Evolutionary conservation across 192 early-diverging fungal genomes (phyloP), one percentile per base, ranked within the genome.

Genomic region (Cladochytrium replicatum): DNA sequence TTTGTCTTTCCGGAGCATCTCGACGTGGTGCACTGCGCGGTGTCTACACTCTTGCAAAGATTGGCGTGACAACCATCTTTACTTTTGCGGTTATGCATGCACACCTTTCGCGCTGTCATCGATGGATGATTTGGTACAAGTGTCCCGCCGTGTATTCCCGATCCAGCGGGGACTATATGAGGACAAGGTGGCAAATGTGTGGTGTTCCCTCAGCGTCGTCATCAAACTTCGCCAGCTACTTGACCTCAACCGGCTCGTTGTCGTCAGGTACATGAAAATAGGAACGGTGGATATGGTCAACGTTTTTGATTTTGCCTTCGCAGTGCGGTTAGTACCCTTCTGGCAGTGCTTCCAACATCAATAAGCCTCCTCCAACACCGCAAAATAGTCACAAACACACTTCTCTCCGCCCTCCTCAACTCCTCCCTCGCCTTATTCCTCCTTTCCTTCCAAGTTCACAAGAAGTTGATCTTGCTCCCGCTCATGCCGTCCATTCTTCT

Each of bases 121-220:
- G 4, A 6, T 71, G 4, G 74, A 65, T 0, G 71, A 87, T 40
- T 52, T 93, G 4, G 28, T 65, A 22, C 92, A 94, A 63, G 83
- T 94, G 0, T 52, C 90, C 3, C 55, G 71, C 37, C 77, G 95
- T 7, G 75, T 99, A 1, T 99, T 99, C 43, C 95, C 95, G 0
- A 79, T 99, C 5, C 78, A 81, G 9, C 80, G 95, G 24, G 95
- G 95, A 0, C 64, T 99, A 11, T 99, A 91, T 62, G 93, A 99
- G 60, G 95, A 99, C 69, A 99, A 99, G 61, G 95, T 99, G 1
- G 92, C 90, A 31, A 99, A 95, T 54, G 55, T 99, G 5, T 99
- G 95, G 95, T 99, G 95, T 57, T 86, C 92, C 0, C 34, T 91
- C 2, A 93, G 84, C 39, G 75, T 94, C 2, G 66, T 79, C 6